Conservation (phyloP, 192 early-diverging fungal genomes). For the Dissophora globulifera region DNA sequence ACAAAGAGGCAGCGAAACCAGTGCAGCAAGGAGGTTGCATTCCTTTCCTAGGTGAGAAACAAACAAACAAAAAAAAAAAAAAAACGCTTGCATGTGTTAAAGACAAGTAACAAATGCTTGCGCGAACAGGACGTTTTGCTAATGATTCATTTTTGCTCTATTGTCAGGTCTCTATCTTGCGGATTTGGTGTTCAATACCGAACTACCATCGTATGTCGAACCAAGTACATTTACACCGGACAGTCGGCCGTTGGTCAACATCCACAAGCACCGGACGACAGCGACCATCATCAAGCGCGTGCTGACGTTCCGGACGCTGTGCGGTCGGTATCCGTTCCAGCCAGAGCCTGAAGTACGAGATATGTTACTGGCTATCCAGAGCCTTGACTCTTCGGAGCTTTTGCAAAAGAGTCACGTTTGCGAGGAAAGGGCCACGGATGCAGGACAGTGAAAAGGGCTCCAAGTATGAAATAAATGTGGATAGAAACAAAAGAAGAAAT, state of each 20-base stretch:
- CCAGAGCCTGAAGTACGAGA: conserved; percentile 49
- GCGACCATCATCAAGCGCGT: conserved; percentile 70
- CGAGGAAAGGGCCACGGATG: conserved; percentile 5
- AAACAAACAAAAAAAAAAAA: too few species aligned
- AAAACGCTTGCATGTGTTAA: too few species aligned
- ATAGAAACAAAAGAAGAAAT: too few species aligned
- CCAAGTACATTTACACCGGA: conserved; percentile 9
- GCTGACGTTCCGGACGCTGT: conserved; percentile 62
- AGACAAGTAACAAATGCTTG: too few species aligned
- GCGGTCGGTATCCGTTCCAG: conserved; percentile 61
- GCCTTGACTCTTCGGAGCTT: conserved; percentile 17
- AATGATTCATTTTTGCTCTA: neutral
- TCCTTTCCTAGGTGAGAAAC: conserved; percentile 65
- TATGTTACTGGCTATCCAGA: conserved; percentile 30
- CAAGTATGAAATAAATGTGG: too few species aligned
- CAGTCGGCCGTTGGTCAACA: conserved; percentile 54
- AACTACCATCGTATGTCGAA: conserved; percentile 63
- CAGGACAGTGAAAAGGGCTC: neutral
- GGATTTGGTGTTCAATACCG: conserved; percentile 68
- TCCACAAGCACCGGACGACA: conserved; percentile 66
- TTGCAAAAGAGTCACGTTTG: conserved; percentile 15
- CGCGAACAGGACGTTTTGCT: too few species aligned
- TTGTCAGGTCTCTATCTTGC: conserved; percentile 64
- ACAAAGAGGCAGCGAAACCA: conserved; percentile 8
- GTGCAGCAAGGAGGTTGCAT: conserved; percentile 63